Conservation (phyloP, 768 basidiomycete genomes). For the Termitomyces sp. region DNA sequence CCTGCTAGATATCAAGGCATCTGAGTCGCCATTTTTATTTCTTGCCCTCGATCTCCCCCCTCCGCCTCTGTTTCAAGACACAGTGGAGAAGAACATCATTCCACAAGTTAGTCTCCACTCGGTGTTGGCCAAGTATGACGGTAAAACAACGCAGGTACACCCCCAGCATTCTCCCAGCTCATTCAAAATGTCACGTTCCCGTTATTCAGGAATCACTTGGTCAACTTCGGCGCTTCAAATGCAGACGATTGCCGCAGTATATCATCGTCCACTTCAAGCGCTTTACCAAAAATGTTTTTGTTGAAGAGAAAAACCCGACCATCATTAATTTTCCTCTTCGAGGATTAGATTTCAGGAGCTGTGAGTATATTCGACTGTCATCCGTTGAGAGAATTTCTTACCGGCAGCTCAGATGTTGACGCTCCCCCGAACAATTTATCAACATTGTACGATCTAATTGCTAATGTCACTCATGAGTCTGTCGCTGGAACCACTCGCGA, state of each 20-base stretch:
- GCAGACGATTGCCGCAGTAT: slow-evolving; percentile 84
- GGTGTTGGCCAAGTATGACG: slow-evolving; percentile 92
- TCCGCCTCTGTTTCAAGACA: slow-evolving; percentile 95
- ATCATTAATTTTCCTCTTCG: slow-evolving; percentile 96
- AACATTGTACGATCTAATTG: slow-evolving; percentile 88
- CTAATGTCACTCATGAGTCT: slow-evolving; percentile 93
- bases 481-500: slow-evolving; percentile 94
- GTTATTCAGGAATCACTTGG: slow-evolving; percentile 70
- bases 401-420: slow-evolving; percentile 66
- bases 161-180: slow-evolving; percentile 1
- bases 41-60: slow-evolving; percentile 94
- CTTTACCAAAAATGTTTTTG: slow-evolving; percentile 94
- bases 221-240: slow-evolving; percentile 84
- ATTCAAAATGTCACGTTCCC: not conserved
- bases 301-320: slow-evolving; percentile 98
- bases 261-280: slow-evolving; percentile 94
- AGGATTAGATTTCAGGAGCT: slow-evolving; percentile 89
- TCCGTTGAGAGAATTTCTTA: slow-evolving; percentile 18
- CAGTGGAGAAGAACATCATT: slow-evolving; percentile 97
- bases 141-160: slow-evolving; percentile 77
- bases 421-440: slow-evolving; percentile 51
- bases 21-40: slow-evolving; percentile 89
- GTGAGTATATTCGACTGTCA: slow-evolving; percentile 43
- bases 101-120: slow-evolving; percentile 93
- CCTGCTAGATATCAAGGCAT: slow-evolving; percentile 75